phyloP scores from a whole-genome alignment of 2,329 filamentous ascomycete species.

The Fusarium albosuccineum region DNA sequence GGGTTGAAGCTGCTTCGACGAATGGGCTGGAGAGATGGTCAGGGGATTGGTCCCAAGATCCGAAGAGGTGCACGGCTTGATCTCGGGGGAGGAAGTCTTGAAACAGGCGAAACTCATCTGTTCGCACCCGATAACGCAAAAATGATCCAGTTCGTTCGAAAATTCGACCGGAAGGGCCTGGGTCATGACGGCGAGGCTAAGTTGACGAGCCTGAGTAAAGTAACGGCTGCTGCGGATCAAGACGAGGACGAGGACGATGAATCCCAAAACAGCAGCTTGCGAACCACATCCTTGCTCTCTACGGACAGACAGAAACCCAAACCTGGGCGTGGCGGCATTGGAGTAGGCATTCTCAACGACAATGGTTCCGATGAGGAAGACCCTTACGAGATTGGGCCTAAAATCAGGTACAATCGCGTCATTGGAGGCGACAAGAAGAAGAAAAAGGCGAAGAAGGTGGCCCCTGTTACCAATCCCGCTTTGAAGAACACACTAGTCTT shows the following conservation, averaged over 20 bases:
- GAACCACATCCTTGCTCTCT: constrained; percentile 34
- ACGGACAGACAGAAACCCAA: constrained; percentile 64
- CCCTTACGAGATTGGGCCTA: constrained; percentile 90
- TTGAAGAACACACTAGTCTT: constrained; percentile 79
- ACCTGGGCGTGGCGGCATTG: constrained; percentile 75
- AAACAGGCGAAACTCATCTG: constrained; percentile 69
- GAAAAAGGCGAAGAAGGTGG: constrained; percentile 70
- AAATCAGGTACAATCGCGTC: constrained; percentile 86
- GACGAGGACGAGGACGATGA: constrained; percentile 63
- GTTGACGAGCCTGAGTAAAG: constrained; percentile 56
- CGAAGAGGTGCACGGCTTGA: constrained; percentile 78
- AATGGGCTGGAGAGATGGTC: constrained; percentile 97
- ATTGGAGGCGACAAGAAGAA: constrained; percentile 88
- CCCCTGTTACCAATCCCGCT: constrained; percentile 71
- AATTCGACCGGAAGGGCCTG: constrained; percentile 77
- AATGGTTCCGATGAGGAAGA: constrained; percentile 96
- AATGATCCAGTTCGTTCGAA: constrained; percentile 75
- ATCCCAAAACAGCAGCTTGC: constrained; percentile 33
- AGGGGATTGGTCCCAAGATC: constrained; percentile 91
- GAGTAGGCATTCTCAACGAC: constrained; percentile 90
- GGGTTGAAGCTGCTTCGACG: constrained; percentile 85
- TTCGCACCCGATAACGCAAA: constrained; percentile 87
- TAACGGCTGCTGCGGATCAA: constrained; percentile 42
- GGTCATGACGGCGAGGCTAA: constrained; percentile 73
- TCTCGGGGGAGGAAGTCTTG: constrained; percentile 53